Conservation (phyloP, 2,329 filamentous ascomycete genomes). For the Cladosporium colombiae region DNA sequence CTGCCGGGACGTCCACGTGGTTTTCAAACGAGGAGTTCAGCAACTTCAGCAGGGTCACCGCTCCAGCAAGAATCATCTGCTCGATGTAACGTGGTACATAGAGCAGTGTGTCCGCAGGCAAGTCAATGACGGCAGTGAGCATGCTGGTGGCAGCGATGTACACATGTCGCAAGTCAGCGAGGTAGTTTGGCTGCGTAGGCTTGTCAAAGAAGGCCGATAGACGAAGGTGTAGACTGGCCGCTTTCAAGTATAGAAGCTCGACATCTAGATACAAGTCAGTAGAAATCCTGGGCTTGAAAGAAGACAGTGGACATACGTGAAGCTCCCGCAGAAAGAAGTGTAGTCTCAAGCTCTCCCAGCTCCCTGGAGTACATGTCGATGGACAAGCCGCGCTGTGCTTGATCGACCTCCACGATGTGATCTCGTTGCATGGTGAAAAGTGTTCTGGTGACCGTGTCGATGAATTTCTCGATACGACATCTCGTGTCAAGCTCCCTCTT, state of each 20-base stretch:
- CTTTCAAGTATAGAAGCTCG: conserved; percentile 65
- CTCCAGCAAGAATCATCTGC: conserved; percentile 81
- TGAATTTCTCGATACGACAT: conserved; percentile 72
- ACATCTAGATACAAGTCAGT: conserved; percentile 52
- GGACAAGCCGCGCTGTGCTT: conserved; percentile 39
- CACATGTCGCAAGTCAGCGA: conserved; percentile 72
- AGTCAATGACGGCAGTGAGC: conserved; percentile 69
- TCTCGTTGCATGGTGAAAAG: conserved; percentile 78
- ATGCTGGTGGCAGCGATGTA: conserved; percentile 72
- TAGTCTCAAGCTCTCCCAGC: conserved; percentile 40
- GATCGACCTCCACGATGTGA: conserved; percentile 56
- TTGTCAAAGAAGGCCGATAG: conserved; percentile 81
- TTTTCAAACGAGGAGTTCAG: conserved; percentile 74
- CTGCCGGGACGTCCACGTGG: conserved; percentile 69
- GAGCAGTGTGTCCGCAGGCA: conserved; percentile 56
- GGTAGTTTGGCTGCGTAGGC: conserved; percentile 68
- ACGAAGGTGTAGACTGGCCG: conserved; percentile 73
- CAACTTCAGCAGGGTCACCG: conserved; percentile 74
- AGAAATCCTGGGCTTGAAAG: conserved; percentile 24
- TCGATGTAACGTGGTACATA: conserved; percentile 73
- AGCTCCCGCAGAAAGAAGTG: conserved; percentile 35
- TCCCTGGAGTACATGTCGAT: conserved; percentile 41
- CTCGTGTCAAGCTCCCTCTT: conserved; percentile 66
- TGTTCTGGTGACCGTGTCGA: conserved; percentile 75
- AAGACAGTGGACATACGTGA: conserved; percentile 40